phyloP scores from a whole-genome alignment of 768 basidiomycete species.

The Auriscalpium orientale region DNA sequence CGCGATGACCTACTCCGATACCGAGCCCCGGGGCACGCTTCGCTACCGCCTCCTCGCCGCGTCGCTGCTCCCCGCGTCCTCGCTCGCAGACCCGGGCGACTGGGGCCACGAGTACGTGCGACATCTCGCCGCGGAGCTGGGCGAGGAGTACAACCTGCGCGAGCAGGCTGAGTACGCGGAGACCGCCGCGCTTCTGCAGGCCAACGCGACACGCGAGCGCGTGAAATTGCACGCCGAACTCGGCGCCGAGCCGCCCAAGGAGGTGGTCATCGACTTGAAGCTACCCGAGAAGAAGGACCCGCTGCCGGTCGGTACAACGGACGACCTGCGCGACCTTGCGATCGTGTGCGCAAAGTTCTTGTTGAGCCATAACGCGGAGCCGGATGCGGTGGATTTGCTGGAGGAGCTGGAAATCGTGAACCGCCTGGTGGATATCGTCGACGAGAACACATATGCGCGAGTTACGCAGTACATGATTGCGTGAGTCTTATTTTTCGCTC shows the following conservation, averaged over 20 bases:
- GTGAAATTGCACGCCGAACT: not conserved
- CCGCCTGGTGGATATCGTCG: conserved; percentile 69
- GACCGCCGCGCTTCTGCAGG: conserved; percentile 11
- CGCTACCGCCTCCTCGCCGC: conserved; percentile 84
- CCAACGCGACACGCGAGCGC: not conserved
- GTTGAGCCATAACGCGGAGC: conserved; percentile 91
- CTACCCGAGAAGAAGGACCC: conserved; percentile 24
- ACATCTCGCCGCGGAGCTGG: conserved; percentile 92
- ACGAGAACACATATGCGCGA: conserved; percentile 79
- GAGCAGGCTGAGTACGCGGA: conserved; percentile 41
- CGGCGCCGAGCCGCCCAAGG: conserved; percentile 14
- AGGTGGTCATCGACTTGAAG: conserved; percentile 22
- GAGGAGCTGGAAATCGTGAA: conserved; percentile 89
- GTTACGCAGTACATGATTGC: conserved; percentile 96
- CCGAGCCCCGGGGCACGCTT: conserved; percentile 91
- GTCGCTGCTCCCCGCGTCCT: conserved; percentile 53
- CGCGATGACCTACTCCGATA: conserved; percentile 99
- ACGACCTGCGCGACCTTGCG: conserved; percentile 71
- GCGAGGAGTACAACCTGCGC: conserved; percentile 81
- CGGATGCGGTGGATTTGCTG: conserved; percentile 93
- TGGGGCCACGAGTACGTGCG: conserved; percentile 99
- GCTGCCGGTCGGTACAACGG: conserved; percentile 45
- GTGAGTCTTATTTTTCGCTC: conserved; percentile 33
- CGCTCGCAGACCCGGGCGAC: conserved; percentile 81
- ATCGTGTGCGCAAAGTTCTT: conserved; percentile 86